Conservation (phyloP, 2,329 filamentous ascomycete genomes). For the Fusarium sterilihyphosum region DNA sequence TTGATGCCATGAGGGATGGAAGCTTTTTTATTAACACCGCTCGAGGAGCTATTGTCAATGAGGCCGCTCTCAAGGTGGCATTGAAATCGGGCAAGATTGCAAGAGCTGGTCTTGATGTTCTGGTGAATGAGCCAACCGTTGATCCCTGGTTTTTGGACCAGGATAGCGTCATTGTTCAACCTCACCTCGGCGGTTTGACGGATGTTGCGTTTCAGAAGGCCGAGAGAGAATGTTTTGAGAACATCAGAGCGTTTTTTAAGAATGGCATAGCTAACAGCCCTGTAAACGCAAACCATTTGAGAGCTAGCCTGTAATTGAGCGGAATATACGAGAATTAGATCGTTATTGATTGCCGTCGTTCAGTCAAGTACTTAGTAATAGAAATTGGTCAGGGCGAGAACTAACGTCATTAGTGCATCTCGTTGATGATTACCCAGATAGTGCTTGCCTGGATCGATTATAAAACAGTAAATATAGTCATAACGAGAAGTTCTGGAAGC, state of each 20-base stretch:
- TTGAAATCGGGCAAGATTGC: slow-evolving; percentile 56
- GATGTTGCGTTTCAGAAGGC: slow-evolving; percentile 53
- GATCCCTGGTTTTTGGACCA: slow-evolving; percentile 31
- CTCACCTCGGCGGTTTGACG: slow-evolving; percentile 56
- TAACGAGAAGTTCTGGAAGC: too few species aligned
- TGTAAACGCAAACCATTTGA: slow-evolving; percentile 12
- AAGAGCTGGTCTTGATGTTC: slow-evolving; percentile 58
- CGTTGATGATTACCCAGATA: neutral
- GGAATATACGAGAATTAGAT: neutral
- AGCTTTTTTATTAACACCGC: slow-evolving; percentile 59
- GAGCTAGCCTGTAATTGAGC: neutral
- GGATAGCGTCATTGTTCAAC: slow-evolving; percentile 50
- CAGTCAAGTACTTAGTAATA: neutral
- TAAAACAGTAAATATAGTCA: too few species aligned
- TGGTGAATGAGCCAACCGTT: slow-evolving; percentile 52
- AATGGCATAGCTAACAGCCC: slow-evolving; percentile 33
- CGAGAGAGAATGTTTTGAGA: slow-evolving; percentile 51
- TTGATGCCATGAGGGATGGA: slow-evolving; percentile 57
- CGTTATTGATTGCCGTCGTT: neutral
- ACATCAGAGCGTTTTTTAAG: slow-evolving; percentile 37
- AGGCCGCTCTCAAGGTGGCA: slow-evolving; percentile 55
- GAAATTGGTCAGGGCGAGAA: neutral
- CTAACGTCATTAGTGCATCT: too few species aligned
- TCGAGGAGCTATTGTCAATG: slow-evolving; percentile 58
- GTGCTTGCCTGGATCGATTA: neutral